Evolutionary conservation across 1,284 basidiomycete species (phyloP), one percentile per base, ranked within the genome.

Genomic region (Trichosporon faecale): DNA sequence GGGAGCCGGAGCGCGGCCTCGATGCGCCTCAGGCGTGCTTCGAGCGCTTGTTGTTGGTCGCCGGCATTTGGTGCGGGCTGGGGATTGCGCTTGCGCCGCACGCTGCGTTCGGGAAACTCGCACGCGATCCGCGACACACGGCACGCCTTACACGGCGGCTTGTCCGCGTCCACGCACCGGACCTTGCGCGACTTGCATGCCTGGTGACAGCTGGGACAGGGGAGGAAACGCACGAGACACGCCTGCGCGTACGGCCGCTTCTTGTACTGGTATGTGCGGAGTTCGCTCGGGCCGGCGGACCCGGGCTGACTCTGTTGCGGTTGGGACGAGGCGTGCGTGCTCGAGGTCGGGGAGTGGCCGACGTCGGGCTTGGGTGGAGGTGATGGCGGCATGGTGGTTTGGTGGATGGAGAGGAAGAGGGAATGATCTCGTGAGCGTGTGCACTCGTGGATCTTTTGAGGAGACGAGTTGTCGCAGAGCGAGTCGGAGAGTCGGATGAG

Each of bases 131-230:
- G 66, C 64, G 74, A 68, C 6, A 68, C 69, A 21, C 70, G 65
- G 37, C 74, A 75, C 3, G 71, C 74, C 33, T 74, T 72, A 44
- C 74, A 75, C 21, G 74, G 74, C 33, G 74, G 74, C 3, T 64
- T 69, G 23, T 71, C 72, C 1, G 72, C 71, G 18, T 72, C 74
- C 40, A 72, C 74, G 60, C 74, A 75, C 11, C 73, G 71, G 25
- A 75, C 73, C 68, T 75, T 75, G 27, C 74, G 69, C 16, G 72
- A 71, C 63, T 72, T 72, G 52, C 74, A 75, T 31, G 74, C 71
- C 74, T 75, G 57, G 4, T 23, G 52, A n/a, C 25, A 52, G 40
- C 27, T 21, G 40, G 18, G 31, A 7, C 27, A 61, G 18, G 18
- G 40, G 40, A n/a, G 23, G 8, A 49, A 2, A 69, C 74, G 31